A percentile compares a stretch with the other conserved stretches of the same genome.
phyloP scores from a whole-genome alignment of 1,139 yeast genomes.

The Pneumocystis wakefieldiae region DNA sequence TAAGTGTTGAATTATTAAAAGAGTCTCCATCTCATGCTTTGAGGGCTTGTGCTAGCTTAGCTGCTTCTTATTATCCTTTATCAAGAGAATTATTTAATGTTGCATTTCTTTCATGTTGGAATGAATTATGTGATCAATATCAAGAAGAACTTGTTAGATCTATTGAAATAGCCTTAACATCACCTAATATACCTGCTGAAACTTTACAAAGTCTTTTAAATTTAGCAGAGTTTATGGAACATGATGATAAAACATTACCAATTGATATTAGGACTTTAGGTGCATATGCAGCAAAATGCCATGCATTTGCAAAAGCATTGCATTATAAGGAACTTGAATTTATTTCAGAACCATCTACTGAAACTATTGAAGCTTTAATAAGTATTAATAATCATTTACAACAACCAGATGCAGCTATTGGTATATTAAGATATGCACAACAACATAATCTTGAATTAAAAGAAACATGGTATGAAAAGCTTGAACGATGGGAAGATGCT shows the following conservation, averaged over 20 bases:
- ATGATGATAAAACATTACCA: constrained; percentile 86
- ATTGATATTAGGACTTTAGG: constrained; percentile 80
- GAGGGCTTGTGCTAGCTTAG: constrained; percentile 83
- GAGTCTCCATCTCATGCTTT: constrained; percentile 93
- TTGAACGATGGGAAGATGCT: constrained; percentile 98
- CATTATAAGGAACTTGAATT: constrained; percentile 93
- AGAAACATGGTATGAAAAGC: constrained; percentile 94
- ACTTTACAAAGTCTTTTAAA: constrained; percentile 79
- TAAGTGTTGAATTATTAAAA: constrained; percentile 71
- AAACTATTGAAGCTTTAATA: constrained; percentile 82
- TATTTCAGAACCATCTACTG: constrained; percentile 81
- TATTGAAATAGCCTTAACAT: constrained; percentile 70
- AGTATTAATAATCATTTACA: constrained; percentile 87
- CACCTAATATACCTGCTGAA: constrained; percentile 91
- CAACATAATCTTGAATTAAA: constrained; percentile 79
- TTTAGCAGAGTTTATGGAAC: constrained; percentile 93
- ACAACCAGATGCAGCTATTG: constrained; percentile 96
- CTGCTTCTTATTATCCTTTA: constrained; percentile 73
- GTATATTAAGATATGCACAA: constrained; percentile 90
- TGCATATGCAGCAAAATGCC: constrained; percentile 86
- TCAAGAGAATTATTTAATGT: constrained; percentile 89
- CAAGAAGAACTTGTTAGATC: constrained; percentile 83
- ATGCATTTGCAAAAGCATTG: constrained; percentile 92
- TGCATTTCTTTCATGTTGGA: constrained; percentile 93
- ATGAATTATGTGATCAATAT: constrained; percentile 76